These are phyloP conservation scores for Inonotus hispidus DNA, from an alignment of 1,284 basidiomycete genomes.

Conservation along the genomic window DNA sequence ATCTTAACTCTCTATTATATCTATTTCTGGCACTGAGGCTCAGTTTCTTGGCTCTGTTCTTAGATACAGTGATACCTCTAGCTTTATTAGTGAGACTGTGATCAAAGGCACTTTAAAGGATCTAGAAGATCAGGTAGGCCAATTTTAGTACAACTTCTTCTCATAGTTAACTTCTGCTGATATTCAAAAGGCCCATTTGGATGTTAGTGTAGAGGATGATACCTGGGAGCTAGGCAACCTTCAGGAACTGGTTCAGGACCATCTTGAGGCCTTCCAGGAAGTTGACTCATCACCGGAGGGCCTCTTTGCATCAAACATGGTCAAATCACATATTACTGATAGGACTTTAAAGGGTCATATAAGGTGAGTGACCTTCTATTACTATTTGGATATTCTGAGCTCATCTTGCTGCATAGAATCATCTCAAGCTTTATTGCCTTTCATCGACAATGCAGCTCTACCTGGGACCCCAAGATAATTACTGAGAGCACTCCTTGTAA, in stretches of 20 bases:
- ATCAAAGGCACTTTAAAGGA: background rate
- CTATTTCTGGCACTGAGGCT: background rate
- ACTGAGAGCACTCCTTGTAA: constrained; percentile 16
- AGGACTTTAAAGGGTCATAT: constrained; percentile 6
- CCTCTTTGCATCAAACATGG: constrained; percentile 1
- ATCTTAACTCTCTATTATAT: background rate
- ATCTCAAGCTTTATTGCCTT: constrained; percentile 11
- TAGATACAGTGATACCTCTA: background rate
- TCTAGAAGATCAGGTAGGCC: background rate
- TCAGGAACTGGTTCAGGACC: background rate
- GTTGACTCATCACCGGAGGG: background rate
- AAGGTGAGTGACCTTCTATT: background rate
- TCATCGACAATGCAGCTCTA: background rate
- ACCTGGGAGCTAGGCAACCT: background rate
- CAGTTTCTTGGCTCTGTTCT: background rate
- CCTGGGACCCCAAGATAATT: constrained; percentile 14
- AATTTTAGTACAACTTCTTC: background rate
- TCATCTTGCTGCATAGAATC: constrained; percentile 6
- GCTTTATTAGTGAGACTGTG: background rate
- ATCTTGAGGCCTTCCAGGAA: background rate
- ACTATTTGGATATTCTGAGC: background rate
- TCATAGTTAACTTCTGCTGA: background rate
- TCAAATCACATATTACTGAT: background rate
- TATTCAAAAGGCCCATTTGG: background rate
- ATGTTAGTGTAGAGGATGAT: background rate